These are phyloP conservation scores for Silene noctiflora DNA, from an alignment of 179 eudicot species.

Conservation along the genomic window DNA sequence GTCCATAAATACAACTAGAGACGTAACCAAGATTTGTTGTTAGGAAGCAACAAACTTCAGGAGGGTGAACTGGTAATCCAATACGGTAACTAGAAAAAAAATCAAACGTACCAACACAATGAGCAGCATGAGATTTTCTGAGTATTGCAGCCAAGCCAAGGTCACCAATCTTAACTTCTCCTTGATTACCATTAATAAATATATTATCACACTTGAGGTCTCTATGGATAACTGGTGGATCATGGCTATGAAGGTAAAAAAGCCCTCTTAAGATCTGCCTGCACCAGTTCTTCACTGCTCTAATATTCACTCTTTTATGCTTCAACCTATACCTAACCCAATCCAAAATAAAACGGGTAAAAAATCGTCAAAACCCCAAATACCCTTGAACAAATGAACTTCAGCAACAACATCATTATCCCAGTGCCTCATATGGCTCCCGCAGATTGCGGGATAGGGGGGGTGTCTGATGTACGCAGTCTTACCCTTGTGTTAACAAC, in stretches of 20 bases:
- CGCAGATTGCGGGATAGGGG: too few relatives aligned
- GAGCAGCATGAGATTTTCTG: conserved; percentile 58
- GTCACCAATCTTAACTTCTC: conserved; percentile 94
- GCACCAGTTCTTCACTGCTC: conserved; percentile 44
- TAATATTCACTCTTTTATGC: conserved; percentile 37
- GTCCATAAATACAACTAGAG: background rate
- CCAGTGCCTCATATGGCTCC: too few relatives aligned
- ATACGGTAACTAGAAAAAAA: background rate
- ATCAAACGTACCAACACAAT: conserved; percentile 32
- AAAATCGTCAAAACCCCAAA: background rate
- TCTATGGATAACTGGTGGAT: conserved; percentile 66
- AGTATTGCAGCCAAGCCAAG: conserved; percentile 92
- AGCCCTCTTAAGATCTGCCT: conserved; percentile 42
- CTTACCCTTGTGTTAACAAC: too few relatives aligned
- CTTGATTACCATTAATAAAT: conserved; percentile 84
- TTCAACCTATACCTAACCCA: conserved; percentile 37
- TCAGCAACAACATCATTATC: too few relatives aligned
- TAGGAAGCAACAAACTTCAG: too few relatives aligned
- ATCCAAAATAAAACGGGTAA: background rate
- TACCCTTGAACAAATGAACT: too few relatives aligned
- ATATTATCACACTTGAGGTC: conserved; percentile 93
- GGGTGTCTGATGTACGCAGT: too few relatives aligned
- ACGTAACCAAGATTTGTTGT: too few relatives aligned
- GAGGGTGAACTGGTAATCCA: too few relatives aligned
- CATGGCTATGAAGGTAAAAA: conserved; percentile 39